Conservation (phyloP, 345 rosid species). For the Boechera stricta region DNA sequence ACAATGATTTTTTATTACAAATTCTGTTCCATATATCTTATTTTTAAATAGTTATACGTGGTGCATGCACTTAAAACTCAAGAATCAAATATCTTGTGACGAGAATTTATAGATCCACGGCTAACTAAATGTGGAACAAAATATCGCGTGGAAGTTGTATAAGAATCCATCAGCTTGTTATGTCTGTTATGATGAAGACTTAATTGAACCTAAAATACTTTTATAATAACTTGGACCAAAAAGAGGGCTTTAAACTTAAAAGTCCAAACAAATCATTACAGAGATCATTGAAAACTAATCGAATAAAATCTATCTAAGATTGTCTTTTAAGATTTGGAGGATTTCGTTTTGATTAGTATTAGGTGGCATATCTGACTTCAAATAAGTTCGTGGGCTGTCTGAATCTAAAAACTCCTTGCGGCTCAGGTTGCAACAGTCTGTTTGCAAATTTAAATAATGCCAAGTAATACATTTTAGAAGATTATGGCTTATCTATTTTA, state of each 20-base stretch:
- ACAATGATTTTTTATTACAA: not conserved
- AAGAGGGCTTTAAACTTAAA: slow-evolving; percentile 4
- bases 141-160: slow-evolving; percentile 36
- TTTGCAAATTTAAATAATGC: not conserved
- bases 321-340: slow-evolving; percentile 39
- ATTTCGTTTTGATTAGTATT: slow-evolving; percentile 29
- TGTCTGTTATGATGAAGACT: slow-evolving; percentile 33
- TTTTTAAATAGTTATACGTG: slow-evolving; percentile 16
- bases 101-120: slow-evolving; percentile 32
- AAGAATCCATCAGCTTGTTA: slow-evolving; percentile 28
- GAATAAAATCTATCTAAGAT: slow-evolving; percentile 45
- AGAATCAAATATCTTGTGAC: slow-evolving; percentile 37
- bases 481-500: not conserved
- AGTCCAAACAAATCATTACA: slow-evolving; percentile 42
- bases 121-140: slow-evolving; percentile 40
- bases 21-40: not conserved
- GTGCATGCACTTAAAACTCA: slow-evolving; percentile 39
- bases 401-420: not conserved
- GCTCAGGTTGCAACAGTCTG: slow-evolving; percentile 22
- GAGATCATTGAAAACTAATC: slow-evolving; percentile 35
- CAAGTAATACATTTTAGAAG: not conserved
- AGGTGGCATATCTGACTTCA: slow-evolving; percentile 38
- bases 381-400: slow-evolving; percentile 30
- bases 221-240: slow-evolving; percentile 33
- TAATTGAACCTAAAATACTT: slow-evolving; percentile 15